A percentile compares a stretch with the other conserved stretches of the same genome.
phyloP scores from a whole-genome alignment of 148 eudicot genomes.

The Spergularia marina region DNA sequence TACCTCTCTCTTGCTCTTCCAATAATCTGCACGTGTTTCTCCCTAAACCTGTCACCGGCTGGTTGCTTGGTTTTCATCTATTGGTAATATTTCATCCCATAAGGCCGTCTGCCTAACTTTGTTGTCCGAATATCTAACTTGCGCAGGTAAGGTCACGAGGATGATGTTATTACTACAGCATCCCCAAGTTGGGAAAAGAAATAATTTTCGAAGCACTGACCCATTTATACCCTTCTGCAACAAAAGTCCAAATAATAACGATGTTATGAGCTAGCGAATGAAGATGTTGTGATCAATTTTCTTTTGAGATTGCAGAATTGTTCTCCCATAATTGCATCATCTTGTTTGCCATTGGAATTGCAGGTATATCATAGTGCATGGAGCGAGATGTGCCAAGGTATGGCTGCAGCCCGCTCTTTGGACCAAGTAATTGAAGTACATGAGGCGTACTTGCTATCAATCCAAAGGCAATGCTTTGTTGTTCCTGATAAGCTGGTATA shows the following conservation, averaged over 20 bases:
- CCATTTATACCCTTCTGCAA: neutral
- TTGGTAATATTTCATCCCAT: neutral
- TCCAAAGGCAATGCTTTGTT: conserved; percentile 95
- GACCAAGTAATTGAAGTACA: conserved; percentile 96
- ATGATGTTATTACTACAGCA: neutral
- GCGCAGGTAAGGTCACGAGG: neutral
- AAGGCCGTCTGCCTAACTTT: neutral
- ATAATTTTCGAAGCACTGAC: neutral
- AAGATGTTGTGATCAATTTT: neutral
- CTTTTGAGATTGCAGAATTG: neutral
- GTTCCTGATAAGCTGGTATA: conserved; percentile 94
- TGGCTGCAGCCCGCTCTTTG: conserved; percentile 85
- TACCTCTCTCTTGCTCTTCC: neutral
- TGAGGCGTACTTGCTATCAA: conserved; percentile 84
- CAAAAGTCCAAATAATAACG: neutral
- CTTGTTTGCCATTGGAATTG: conserved; percentile 4
- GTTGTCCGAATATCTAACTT: neutral
- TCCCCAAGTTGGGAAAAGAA: neutral
- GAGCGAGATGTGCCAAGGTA: conserved; percentile 88
- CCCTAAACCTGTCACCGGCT: too few relatives aligned
- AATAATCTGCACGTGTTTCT: too few relatives aligned
- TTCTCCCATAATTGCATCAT: neutral
- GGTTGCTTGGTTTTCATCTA: neutral
- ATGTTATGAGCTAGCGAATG: neutral
- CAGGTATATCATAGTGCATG: conserved; percentile 98